Evolutionary conservation across 2,329 filamentous ascomycete species (phyloP), one percentile per base, ranked within the genome.

Genomic region (Sporothrix mexicana): DNA sequence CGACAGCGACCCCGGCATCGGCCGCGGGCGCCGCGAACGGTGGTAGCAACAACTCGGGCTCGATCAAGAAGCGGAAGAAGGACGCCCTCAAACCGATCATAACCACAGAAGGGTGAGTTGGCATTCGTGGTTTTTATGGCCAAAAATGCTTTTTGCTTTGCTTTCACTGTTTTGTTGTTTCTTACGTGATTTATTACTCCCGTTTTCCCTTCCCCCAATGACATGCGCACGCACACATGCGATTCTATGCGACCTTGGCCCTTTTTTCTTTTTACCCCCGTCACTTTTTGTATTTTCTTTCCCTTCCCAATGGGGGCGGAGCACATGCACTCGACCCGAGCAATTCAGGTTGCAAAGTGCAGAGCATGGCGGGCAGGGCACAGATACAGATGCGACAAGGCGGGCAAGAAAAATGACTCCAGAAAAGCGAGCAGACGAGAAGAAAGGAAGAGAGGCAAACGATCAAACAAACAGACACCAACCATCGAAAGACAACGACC

Each of bases 51-150:
- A 72, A 64, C 20, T 57, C 64, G n/a, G 70, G 57, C 25, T 66
- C 70, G 15, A 62, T 72, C 15, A 93, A 92, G 86, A 93, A 93
- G 86, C 87, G 91, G 79, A 91, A 91, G 85, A 93, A 93, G 86
- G 90, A 91, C 57, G 87, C 86, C 71, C 83, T 93, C 77, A 92
- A 93, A 83, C 92, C 92, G 78, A 93, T 93, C 79, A 91, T 93
- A 81, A 93, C 91, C 55, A 92, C 87, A 74, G 91, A 93, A 80
- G 82, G 78, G 64, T 75, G 79, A 77, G 74, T 76, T 68, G 83
- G 79, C n/a, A 15, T n/a, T 41, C 12, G 30, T n/a, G 25, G 8
- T n/a, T 10, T 64, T 8, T 30, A 23, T 59, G 45, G 13, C 49
- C 59, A 20, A 36, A 36, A 36, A 9, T 23, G 30, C 30, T 5